Evolutionary conservation across 805 yeast genomes (phyloP), one percentile per base, ranked within the genome.

Genomic region (Vanderwaltozyma verrucispora): DNA sequence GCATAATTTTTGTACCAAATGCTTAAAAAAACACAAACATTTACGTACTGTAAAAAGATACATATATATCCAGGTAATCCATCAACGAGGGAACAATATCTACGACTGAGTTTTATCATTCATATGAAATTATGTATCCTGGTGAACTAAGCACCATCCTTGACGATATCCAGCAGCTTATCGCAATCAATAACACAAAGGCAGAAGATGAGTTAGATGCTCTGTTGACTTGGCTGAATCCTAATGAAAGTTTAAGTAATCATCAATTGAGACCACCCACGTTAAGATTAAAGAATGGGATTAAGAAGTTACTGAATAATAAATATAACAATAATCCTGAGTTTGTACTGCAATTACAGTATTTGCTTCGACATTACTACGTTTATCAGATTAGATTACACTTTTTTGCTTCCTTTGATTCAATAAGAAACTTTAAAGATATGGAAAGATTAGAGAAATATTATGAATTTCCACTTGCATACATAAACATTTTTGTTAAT

Each of bases 251-350:
- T 2, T 29, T 35, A 13, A 47, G 50, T 37, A 49, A 50, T 20
- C 54, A 50, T 37, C 52, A 48, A 21, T 35, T 43, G 28, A 46
- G 45, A 17, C 53, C 55, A 13, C 57, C 57, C 3, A 44, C 54
- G 3, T 30, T 54, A 26, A 32, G 49, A 9, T 27, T 49, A 5
- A 49, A 49, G 27, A 41, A 42, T 23, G 34, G 39, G 13, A 39
- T 48, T 10, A 46, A 42, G 23, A 12, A 30, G 16, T 26, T 47
- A 1, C 16, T 39, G 9, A 30, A 33, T 11, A 17, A 24, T 15
- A 17, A 8, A 3, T 14, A 20, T 15, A 12, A 8, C 15, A 11
- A 13, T 20, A n/a, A 28, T 21, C 12, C 19, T 20, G 29, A 31
- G 2, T 20, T 28, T 4, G n/a, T 36, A 6, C 23, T 25, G 5